Evolutionary conservation across 352 stramenopile genomes (phyloP).

Genomic region (Poterioochromonas sp.): DNA sequence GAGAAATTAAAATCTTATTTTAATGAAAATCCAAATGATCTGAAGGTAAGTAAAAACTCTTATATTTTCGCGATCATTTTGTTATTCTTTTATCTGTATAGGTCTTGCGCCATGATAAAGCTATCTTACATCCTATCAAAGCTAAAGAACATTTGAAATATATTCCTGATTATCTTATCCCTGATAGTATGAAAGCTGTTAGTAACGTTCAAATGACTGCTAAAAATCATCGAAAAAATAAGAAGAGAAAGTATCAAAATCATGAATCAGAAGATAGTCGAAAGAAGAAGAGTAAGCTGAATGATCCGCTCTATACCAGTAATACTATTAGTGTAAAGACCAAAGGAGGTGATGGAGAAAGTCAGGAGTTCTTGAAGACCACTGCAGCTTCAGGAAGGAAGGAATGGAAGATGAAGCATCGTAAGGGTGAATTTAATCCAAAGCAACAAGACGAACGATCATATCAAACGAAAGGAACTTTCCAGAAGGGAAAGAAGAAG

Average conservation of each 20-base stretch:
- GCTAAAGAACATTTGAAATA: slow-evolving; percentile 85
- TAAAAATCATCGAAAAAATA: too few species aligned
- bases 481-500: background rate
- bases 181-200: slow-evolving; percentile 77
- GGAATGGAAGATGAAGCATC: slow-evolving; percentile 79
- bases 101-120: slow-evolving; percentile 88
- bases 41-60: slow-evolving; percentile 55
- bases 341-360: slow-evolving; percentile 39
- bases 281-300: slow-evolving; percentile 73
- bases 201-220: slow-evolving; percentile 64
- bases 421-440: slow-evolving; percentile 69
- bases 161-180: slow-evolving; percentile 93
- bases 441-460: slow-evolving; percentile 49
- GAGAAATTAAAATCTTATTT: slow-evolving; percentile 92
- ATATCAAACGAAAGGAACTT: background rate
- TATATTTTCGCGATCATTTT: background rate
- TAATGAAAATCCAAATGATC: slow-evolving; percentile 85
- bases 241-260: slow-evolving; percentile 51
- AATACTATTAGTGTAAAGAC: slow-evolving; percentile 42
- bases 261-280: slow-evolving; percentile 47
- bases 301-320: slow-evolving; percentile 84
- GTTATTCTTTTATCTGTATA: slow-evolving; percentile 48
- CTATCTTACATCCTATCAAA: slow-evolving; percentile 74
- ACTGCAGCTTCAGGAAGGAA: slow-evolving; percentile 82
- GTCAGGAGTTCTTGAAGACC: slow-evolving; percentile 70